Percentiles rank a stretch among this genome's conserved stretches.
Evolutionary conservation across 1,284 basidiomycete genomes (phyloP).

Genomic region (Pholiota adiposa): DNA sequence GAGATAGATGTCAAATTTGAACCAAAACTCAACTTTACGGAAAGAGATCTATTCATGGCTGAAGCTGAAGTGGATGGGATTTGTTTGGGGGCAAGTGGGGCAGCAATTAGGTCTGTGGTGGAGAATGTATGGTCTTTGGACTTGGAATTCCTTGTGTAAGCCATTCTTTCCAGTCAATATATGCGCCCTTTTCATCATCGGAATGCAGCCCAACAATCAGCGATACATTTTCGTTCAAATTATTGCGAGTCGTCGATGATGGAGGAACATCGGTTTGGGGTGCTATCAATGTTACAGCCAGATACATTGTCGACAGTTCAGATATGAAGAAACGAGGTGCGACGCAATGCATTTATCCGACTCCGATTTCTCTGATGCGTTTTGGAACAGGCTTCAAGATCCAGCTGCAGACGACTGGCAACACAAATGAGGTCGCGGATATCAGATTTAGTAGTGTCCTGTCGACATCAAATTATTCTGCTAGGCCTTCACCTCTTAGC

Average conservation of each 20-base stretch:
- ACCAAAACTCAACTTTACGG: not conserved
- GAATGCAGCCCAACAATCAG: not conserved
- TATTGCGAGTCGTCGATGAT: not conserved
- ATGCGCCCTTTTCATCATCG: not conserved
- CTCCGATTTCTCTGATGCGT: not conserved
- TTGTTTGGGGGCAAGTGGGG: not conserved
- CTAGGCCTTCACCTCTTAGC: conserved; percentile 1
- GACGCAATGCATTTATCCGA: not conserved
- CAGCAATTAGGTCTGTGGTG: not conserved
- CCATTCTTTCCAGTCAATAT: not conserved
- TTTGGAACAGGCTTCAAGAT: not conserved
- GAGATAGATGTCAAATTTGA: conserved; percentile 5
- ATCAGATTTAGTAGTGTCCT: conserved; percentile 1
- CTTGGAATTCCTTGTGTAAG: conserved; percentile 1
- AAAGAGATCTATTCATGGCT: not conserved
- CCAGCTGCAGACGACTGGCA: not conserved
- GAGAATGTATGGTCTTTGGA: not conserved
- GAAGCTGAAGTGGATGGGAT: not conserved
- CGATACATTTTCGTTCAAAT: not conserved
- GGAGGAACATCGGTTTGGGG: not conserved
- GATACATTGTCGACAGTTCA: not conserved
- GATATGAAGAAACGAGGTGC: not conserved
- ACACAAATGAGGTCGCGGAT: not conserved
- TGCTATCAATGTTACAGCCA: not conserved
- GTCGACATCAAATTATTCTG: conserved; percentile 4